Evolutionary conservation across 2,329 filamentous ascomycete species (phyloP), one percentile per base, ranked within the genome.

Genomic region (Aureobasidium vineae): DNA sequence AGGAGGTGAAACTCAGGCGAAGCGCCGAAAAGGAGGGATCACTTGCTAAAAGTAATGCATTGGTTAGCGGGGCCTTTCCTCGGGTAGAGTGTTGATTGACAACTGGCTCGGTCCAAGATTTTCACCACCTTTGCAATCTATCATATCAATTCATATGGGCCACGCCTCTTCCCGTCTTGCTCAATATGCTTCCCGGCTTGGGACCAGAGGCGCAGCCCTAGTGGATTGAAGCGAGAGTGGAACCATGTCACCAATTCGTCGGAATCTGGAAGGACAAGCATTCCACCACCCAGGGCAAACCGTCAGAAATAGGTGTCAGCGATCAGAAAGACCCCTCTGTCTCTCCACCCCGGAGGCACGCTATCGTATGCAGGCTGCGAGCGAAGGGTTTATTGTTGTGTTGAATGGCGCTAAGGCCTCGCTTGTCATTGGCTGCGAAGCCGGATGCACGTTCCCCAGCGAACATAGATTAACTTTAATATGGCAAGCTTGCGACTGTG

Each of bases 291-390:
- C 26, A 41, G 38, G 38, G 23, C 21, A 59, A 31, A n/a, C 19
- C 16, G 40, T 31, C 23, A 21, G 40, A 59, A 59, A 59, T 16
- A 60, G 40, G 56, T 60, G 56, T 60, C 56, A 47, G 41, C 41
- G 40, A 26, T 33, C 33, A 36, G 15, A 16, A 38, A 26, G 21
- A 52, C 13, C 10, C 33, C 33, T 36, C 33, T 36, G 33, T 36
- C 33, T 63, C 28, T 36, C 26, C 59, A 63, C 16, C 50, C 19
- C 31, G 21, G 11, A 40, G 41, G 36, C 43, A 63, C 59, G 59
- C 59, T 63, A 63, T 63, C 47, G 59, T 63, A 63, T 63, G 59
- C 59, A 41, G 33, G 59, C 43, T 47, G 57, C n/a, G 31, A 28
- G 21, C 40, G 19, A 40, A 60, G 56, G 56, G 23, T 59, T 45